Conservation (phyloP, 2,329 filamentous ascomycete genomes). For the Claviceps sp. region DNA sequence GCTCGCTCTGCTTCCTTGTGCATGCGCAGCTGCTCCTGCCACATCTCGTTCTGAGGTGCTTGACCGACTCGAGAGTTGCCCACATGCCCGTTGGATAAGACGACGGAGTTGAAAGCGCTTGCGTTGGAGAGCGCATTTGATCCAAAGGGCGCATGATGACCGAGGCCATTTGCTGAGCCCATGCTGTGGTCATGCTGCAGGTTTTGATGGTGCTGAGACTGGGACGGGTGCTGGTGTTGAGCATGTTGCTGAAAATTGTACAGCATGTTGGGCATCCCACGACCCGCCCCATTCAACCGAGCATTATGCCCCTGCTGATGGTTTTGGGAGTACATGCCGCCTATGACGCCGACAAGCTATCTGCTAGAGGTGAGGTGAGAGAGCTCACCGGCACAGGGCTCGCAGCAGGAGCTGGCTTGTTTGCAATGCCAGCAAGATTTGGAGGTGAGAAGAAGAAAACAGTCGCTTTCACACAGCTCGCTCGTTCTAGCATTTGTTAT, state of each 20-base stretch:
- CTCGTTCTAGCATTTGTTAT: slow-evolving; percentile 14
- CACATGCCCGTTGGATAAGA: slow-evolving; percentile 44
- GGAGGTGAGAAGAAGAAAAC: background rate
- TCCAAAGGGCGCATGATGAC: slow-evolving; percentile 26
- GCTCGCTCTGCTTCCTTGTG: slow-evolving; percentile 64
- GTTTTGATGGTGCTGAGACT: slow-evolving; percentile 49
- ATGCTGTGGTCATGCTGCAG: slow-evolving; percentile 45
- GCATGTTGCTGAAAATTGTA: slow-evolving; percentile 56
- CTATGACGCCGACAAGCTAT: slow-evolving; percentile 9
- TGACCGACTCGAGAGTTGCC: slow-evolving; percentile 35
- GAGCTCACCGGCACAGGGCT: slow-evolving; percentile 17
- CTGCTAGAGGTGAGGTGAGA: slow-evolving; percentile 6
- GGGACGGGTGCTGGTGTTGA: slow-evolving; percentile 48
- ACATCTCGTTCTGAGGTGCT: slow-evolving; percentile 52
- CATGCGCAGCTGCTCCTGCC: slow-evolving; percentile 75
- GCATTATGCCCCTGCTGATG: slow-evolving; percentile 61
- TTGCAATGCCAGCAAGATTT: slow-evolving; percentile 8
- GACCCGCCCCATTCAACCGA: slow-evolving; percentile 50
- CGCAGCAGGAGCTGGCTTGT: slow-evolving; percentile 11
- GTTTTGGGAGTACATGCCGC: slow-evolving; percentile 60
- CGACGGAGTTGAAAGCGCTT: slow-evolving; percentile 42
- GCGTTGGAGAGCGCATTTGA: slow-evolving; percentile 44
- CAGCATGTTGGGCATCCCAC: slow-evolving; percentile 50
- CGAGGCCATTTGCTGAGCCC: slow-evolving; percentile 39
- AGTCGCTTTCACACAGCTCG: slow-evolving; percentile 8